A percentile compares a stretch with the other conserved stretches of the same genome.
Conservation (phyloP, 768 basidiomycete species). For the Coprinopsis sp. region DNA sequence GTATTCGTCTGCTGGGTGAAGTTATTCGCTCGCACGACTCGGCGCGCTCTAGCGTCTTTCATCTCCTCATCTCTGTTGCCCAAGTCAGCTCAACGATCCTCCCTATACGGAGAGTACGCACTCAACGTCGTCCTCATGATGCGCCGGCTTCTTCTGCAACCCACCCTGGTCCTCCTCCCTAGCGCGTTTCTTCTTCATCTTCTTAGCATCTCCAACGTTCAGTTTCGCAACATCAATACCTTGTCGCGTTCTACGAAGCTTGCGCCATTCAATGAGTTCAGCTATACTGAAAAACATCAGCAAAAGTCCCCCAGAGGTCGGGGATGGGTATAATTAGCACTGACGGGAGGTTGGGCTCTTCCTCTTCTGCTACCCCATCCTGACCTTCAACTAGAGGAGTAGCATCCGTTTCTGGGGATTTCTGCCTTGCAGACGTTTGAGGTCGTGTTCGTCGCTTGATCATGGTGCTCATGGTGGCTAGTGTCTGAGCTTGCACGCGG, state of each 20-base stretch:
- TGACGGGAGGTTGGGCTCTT: constrained; percentile 48
- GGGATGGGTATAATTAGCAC: constrained; percentile 18
- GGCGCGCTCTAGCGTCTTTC: constrained; percentile 64
- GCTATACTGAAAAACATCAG: constrained; percentile 47
- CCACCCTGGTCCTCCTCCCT: constrained; percentile 54
- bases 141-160: constrained; percentile 36
- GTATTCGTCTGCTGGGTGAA: constrained; percentile 97
- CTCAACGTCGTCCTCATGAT: constrained; percentile 56
- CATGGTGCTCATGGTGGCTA: constrained; percentile 33
- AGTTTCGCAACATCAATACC: constrained; percentile 87
- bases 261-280: constrained; percentile 82
- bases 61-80: constrained; percentile 55
- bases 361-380: constrained; percentile 33
- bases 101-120: constrained; percentile 28
- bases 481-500: no score
- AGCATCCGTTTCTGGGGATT: no score
- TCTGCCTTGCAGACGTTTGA: constrained; percentile 51
- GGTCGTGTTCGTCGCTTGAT: constrained; percentile 76
- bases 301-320: neutral
- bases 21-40: constrained; percentile 79
- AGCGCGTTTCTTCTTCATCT: constrained; percentile 52
- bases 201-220: constrained; percentile 77
- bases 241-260: constrained; percentile 62
- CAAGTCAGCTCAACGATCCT: neutral
- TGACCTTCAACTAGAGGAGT: constrained; percentile 35